phyloP scores from a whole-genome alignment of 2,329 filamentous ascomycete species.

The Rutstroemia sp. region DNA sequence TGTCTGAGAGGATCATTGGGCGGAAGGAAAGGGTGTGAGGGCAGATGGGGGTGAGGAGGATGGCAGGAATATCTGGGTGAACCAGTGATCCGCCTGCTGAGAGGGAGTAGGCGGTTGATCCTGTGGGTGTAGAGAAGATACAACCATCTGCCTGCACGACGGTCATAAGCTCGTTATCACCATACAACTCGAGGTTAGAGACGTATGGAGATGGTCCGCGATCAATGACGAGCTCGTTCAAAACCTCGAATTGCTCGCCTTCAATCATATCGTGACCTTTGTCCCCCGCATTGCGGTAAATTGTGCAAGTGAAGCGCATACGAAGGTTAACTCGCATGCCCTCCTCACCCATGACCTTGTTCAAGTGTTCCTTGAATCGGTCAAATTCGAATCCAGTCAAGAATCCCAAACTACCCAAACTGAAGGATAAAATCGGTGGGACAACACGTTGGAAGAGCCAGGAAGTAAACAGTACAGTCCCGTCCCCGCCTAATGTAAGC shows the following conservation, averaged over 20 bases:
- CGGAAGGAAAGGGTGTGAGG: conserved; percentile 95
- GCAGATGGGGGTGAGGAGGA: conserved; percentile 94
- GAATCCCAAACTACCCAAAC: conserved; percentile 79
- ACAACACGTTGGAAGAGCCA: conserved; percentile 91
- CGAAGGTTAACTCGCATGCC: conserved; percentile 97
- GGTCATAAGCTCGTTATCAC: conserved; percentile 88
- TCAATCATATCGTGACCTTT: conserved; percentile 65
- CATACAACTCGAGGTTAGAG: conserved; percentile 92
- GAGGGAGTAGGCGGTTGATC: conserved; percentile 89
- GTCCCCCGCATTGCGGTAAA: conserved; percentile 66
- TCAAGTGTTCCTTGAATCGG: conserved; percentile 78
- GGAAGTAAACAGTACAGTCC: conserved; percentile 80
- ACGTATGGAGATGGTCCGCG: conserved; percentile 94
- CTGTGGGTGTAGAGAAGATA: conserved; percentile 95
- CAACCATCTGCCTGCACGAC: conserved; percentile 95
- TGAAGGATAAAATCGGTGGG: conserved; percentile 77
- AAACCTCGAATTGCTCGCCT: conserved; percentile 92
- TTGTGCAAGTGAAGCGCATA: conserved; percentile 98
- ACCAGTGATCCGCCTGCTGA: conserved; percentile 93
- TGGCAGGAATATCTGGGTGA: conserved; percentile 93
- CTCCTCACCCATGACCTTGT: conserved; percentile 83
- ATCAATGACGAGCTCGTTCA: conserved; percentile 98
- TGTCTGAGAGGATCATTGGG: conserved; percentile 95
- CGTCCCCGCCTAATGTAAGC: conserved; percentile 77
- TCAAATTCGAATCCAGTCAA: conserved; percentile 83